Conservation (phyloP, 257 asterid genomes). For the Primulina huaijiensis region DNA sequence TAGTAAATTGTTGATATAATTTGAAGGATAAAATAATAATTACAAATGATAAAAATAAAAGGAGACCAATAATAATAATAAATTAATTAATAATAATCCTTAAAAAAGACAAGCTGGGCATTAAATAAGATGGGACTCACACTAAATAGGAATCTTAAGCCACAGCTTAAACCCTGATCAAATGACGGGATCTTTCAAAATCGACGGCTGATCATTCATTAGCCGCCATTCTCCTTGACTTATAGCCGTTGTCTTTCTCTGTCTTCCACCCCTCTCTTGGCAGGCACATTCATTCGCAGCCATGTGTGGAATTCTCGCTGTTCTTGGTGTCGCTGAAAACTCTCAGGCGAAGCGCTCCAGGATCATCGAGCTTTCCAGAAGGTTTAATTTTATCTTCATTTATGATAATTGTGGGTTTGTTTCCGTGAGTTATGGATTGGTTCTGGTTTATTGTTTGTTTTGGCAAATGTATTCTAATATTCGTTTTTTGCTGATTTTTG, state of each 20-base stretch:
- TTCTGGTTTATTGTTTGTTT: constrained; percentile 6
- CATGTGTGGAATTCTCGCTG: constrained; percentile 99
- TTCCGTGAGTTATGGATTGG: constrained; percentile 1
- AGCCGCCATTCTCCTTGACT: constrained; percentile 26
- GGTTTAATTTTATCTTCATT: constrained; percentile 38
- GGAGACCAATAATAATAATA: no score
- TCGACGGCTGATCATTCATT: constrained; percentile 31
- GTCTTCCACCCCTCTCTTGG: constrained; percentile 1
- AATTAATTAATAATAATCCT: no score
- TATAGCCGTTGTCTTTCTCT: constrained; percentile 25
- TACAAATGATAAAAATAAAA: no score
- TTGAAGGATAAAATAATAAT: no score
- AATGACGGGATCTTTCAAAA: constrained; percentile 33
- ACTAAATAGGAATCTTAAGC: not conserved
- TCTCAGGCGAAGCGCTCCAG: constrained; percentile 82
- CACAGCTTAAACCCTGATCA: constrained; percentile 39
- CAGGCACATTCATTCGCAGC: not conserved
- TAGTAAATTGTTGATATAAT: no score
- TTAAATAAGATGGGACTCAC: no score
- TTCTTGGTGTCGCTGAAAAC: constrained; percentile 72
- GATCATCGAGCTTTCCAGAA: constrained; percentile 87
- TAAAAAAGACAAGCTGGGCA: no score
- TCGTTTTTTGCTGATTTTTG: not conserved
- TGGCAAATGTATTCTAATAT: constrained; percentile 4
- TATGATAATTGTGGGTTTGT: not conserved